A percentile compares a stretch with the other conserved stretches of the same genome.
These are phyloP conservation scores for Schizopora paradoxa DNA, from an alignment of 1,284 basidiomycete species.

Conservation along the genomic window DNA sequence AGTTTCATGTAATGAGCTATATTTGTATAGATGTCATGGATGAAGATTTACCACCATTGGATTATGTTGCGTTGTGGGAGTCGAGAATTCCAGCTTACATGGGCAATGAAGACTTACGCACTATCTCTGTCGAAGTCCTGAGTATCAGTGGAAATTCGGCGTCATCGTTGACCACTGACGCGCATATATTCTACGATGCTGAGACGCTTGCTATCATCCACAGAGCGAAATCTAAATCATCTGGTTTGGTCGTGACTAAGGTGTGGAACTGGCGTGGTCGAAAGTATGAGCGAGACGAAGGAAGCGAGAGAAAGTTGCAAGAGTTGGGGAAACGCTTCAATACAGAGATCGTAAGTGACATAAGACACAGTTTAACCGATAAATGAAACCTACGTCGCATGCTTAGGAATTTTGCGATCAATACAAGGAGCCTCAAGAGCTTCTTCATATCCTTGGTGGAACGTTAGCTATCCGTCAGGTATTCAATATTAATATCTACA, in stretches of 20 bases:
- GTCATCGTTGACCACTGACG: conserved; percentile 32
- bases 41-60: conserved; percentile 42
- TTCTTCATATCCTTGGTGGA: conserved; percentile 63
- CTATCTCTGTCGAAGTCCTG: conserved; percentile 68
- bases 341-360: conserved; percentile 51
- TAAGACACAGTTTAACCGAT: too few species aligned
- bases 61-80: conserved; percentile 43
- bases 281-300: conserved; percentile 43
- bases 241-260: conserved; percentile 58
- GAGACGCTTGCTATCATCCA: conserved; percentile 65
- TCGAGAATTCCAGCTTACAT: conserved; percentile 23
- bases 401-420: conserved; percentile 49
- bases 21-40: conserved; percentile 35
- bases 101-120: conserved; percentile 39
- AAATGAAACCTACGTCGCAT: too few species aligned
- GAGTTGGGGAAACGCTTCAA: conserved; percentile 70
- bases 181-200: conserved; percentile 60
- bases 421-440: conserved; percentile 52
- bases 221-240: conserved; percentile 56
- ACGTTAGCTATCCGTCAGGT: conserved; percentile 64
- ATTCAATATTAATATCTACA: conserved; percentile 16
- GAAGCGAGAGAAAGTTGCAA: conserved; percentile 57
- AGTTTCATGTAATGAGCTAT: conserved; percentile 10
- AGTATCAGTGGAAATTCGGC: conserved; percentile 47
- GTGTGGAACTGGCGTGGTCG: conserved; percentile 74